phyloP scores from a whole-genome alignment of 495 filamentous ascomycete species.

The Aspergillus homomorphus region DNA sequence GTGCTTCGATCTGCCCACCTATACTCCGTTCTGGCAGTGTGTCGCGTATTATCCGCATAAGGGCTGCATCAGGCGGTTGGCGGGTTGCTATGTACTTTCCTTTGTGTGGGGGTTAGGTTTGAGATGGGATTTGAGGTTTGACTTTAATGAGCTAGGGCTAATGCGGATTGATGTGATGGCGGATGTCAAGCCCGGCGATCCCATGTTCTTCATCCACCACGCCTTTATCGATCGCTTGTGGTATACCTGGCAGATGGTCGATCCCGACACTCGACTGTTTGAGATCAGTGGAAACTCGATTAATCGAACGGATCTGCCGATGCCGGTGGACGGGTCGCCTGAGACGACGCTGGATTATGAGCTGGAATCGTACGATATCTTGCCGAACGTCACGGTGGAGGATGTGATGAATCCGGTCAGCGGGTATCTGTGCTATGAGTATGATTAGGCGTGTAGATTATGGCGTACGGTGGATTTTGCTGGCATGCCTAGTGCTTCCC shows the following conservation, averaged over 20 bases:
- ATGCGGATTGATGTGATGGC: not conserved
- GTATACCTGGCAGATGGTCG: constrained; percentile 1
- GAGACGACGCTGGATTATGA: not conserved
- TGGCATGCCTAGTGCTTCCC: too few relatives aligned
- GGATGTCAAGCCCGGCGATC: not conserved
- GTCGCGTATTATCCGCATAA: not conserved
- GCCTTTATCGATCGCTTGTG: not conserved
- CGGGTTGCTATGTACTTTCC: not conserved
- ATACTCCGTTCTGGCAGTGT: not conserved
- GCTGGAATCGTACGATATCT: not conserved
- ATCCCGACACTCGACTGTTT: not conserved
- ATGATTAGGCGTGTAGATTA: too few relatives aligned
- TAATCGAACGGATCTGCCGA: not conserved
- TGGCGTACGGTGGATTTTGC: too few relatives aligned
- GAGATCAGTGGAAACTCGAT: not conserved
- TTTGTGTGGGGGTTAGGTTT: not conserved
- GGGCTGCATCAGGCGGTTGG: not conserved
- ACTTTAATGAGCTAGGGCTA: too few relatives aligned
- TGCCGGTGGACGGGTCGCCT: not conserved
- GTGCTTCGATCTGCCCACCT: not conserved
- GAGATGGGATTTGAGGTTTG: too few relatives aligned
- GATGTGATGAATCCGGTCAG: not conserved
- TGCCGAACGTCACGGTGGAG: not conserved
- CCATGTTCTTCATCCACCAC: not conserved
- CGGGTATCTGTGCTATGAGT: not conserved